Evolutionary conservation across 1,284 basidiomycete species (phyloP).

Genomic region (Irpex sp.): DNA sequence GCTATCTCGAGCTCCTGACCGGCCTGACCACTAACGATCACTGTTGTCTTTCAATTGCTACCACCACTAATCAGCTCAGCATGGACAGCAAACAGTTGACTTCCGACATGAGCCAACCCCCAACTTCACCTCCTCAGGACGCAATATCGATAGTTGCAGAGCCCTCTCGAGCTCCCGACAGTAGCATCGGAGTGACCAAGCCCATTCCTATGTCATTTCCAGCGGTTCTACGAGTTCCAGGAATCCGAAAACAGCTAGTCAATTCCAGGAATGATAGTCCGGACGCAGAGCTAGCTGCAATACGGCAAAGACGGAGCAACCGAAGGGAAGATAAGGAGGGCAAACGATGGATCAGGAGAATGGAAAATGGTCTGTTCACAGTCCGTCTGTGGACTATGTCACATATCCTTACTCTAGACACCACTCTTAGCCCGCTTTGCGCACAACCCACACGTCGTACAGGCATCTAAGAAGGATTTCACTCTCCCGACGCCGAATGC

Average conservation of each 20-base stretch:
- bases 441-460: slow-evolving; percentile 66
- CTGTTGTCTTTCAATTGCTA: too few relatives aligned
- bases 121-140: neutral
- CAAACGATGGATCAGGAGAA: slow-evolving; percentile 70
- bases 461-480: slow-evolving; percentile 56
- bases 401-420: neutral
- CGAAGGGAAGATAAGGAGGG: slow-evolving; percentile 61
- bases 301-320: slow-evolving; percentile 31
- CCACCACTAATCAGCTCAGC: neutral
- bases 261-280: slow-evolving; percentile 35
- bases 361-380: slow-evolving; percentile 64
- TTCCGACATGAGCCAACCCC: neutral
- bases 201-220: slow-evolving; percentile 68
- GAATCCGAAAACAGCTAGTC: slow-evolving; percentile 47
- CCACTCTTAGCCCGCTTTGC: slow-evolving; percentile 55
- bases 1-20: too few relatives aligned
- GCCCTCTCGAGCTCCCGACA: neutral
- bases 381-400: neutral
- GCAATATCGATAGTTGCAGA: neutral
- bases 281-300: slow-evolving; percentile 13
- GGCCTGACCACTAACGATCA: too few relatives aligned
- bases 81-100: neutral
- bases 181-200: slow-evolving; percentile 12
- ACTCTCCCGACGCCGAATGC: slow-evolving; percentile 39
- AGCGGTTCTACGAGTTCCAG: slow-evolving; percentile 58